Evolutionary conservation across 108 stramenopile species (phyloP), one percentile per base, ranked within the genome.

Genomic region (Conticribra guillardii): DNA sequence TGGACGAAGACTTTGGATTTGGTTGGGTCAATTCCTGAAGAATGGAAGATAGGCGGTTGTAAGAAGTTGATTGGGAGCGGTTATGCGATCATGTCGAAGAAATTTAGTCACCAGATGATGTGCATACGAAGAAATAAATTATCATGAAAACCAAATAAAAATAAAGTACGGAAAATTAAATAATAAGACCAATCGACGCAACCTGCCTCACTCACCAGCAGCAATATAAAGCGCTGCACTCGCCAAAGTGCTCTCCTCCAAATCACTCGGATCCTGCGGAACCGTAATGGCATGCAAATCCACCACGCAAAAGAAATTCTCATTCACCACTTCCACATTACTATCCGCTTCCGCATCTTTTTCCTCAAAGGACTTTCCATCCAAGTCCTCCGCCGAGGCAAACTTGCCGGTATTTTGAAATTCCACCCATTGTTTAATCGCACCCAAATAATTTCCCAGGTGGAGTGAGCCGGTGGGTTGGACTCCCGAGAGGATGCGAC

Each of bases 201-300:
- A 28, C 7, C 17, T 14, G 15, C 7, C 2, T 28, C 15, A 84
- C 86, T 67, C 50, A 93, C 92, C 95, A 47, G 91, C 91, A 49
- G 96, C 96, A 62, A 97, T 75, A 73, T 97, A 97, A 26, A 97
- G 71, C 8, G 96, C 96, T 29, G 94, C 94, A 68, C 86, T 83
- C 4, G 85, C 77, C 49, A 95, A 54, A 1, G 94, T 90, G 37
- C 81, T 82, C 77, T 96, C 92, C 71, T 85, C 68, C 73, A 98
- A 73, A 3, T 86, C 78, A 65, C 76, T 89, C 24, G 97, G 96
- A 82, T 98, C 91, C 23, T 97, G 97, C 31, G 97, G 98, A 76
- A 97, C 91, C 9, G 99, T 99, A 72, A 99, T 97, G 51, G 99
- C 97, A 80, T 99, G 99, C 67, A 99, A 72, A 87, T 99, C 99